phyloP scores from a whole-genome alignment of 2,329 filamentous ascomycete genomes.

The Verticillium zaregamsianum region DNA sequence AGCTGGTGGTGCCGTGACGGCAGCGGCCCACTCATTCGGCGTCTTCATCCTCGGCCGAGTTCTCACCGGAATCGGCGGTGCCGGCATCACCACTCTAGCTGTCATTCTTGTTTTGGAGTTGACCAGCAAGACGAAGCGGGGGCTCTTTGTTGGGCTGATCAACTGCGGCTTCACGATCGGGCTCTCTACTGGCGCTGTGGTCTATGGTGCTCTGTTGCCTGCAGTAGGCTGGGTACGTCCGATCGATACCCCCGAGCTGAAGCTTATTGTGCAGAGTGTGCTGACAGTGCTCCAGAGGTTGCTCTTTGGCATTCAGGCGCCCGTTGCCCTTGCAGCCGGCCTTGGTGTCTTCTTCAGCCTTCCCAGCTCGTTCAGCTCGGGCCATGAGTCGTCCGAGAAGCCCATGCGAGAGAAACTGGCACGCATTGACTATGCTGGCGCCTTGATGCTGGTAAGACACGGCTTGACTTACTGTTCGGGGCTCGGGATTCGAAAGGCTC shows the following conservation, averaged over 20 bases:
- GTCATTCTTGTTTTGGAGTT: slow-evolving; percentile 76
- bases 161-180: slow-evolving; percentile 71
- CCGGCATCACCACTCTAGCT: slow-evolving; percentile 68
- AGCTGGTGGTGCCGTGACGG: slow-evolving; percentile 61
- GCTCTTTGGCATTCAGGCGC: slow-evolving; percentile 70
- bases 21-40: slow-evolving; percentile 52
- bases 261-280: background rate
- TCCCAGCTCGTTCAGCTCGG: slow-evolving; percentile 36
- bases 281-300: slow-evolving; percentile 45
- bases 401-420: slow-evolving; percentile 51
- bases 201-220: slow-evolving; percentile 62
- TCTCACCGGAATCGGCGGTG: slow-evolving; percentile 64
- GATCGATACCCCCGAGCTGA: background rate
- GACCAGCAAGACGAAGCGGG: slow-evolving; percentile 61
- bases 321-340: slow-evolving; percentile 58
- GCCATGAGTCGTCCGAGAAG: slow-evolving; percentile 31
- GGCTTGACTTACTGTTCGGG: background rate
- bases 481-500: background rate
- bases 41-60: slow-evolving; percentile 66
- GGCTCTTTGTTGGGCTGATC: slow-evolving; percentile 68
- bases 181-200: slow-evolving; percentile 65
- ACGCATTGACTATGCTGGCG: slow-evolving; percentile 71
- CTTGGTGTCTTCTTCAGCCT: slow-evolving; percentile 61
- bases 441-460: slow-evolving; percentile 54
- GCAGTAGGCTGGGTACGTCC: slow-evolving; percentile 64